Evolutionary conservation across 2,329 filamentous ascomycete genomes (phyloP).

Genomic region (Trichoderma simmonsii): DNA sequence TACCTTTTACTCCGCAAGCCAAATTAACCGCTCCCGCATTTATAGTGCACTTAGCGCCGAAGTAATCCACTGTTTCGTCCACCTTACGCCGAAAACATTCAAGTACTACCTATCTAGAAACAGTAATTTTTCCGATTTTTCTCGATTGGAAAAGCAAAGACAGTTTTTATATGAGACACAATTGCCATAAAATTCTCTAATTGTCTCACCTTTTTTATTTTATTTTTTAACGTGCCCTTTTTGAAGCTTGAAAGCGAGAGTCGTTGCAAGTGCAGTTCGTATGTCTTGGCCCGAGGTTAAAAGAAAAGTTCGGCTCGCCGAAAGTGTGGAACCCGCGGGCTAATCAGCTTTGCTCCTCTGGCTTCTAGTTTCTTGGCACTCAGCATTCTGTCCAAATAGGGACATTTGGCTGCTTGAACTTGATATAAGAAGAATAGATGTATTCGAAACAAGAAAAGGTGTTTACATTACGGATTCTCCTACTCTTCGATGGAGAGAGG

Average conservation of each 20-base stretch:
- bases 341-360: conserved; percentile 8
- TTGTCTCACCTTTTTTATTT: no score
- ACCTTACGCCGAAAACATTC: background rate
- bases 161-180: background rate
- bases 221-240: background rate
- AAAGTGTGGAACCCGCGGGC: conserved; percentile 7
- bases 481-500: background rate
- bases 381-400: background rate
- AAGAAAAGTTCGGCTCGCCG: background rate
- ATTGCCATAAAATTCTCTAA: background rate
- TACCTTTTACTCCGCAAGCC: background rate
- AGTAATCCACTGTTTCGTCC: background rate
- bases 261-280: background rate
- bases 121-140: background rate
- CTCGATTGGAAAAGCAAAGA: background rate
- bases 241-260: background rate
- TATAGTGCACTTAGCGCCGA: background rate
- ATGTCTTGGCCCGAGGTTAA: conserved; percentile 9
- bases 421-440: background rate
- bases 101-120: background rate
- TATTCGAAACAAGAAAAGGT: background rate
- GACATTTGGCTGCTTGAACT: background rate
- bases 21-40: background rate
- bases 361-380: conserved; percentile 18
- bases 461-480: background rate